Evolutionary conservation across 768 basidiomycete genomes (phyloP).

Genomic region (Hygrocybe coccinea): DNA sequence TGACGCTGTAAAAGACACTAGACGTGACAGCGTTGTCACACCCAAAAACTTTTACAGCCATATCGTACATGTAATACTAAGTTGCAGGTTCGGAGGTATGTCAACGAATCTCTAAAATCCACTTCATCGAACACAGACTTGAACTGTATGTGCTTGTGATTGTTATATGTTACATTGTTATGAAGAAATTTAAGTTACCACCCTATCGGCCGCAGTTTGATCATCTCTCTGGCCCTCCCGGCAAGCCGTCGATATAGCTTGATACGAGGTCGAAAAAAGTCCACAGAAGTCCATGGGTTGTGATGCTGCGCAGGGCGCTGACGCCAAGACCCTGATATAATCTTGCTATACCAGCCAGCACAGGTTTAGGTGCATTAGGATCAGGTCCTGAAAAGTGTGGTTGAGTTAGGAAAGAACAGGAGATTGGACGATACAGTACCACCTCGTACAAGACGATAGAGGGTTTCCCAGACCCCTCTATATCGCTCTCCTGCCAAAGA

Average conservation of each 20-base stretch:
- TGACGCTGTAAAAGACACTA: background rate
- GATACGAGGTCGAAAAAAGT: slow-evolving; percentile 83
- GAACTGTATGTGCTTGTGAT: background rate
- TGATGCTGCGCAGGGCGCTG: slow-evolving; percentile 85
- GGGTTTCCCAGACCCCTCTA: slow-evolving; percentile 67
- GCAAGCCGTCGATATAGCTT: slow-evolving; percentile 64
- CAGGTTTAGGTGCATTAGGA: slow-evolving; percentile 67
- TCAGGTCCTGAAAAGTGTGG: slow-evolving; percentile 57
- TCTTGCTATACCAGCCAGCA: slow-evolving; percentile 70
- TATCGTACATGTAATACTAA: too few relatives aligned
- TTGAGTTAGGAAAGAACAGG: background rate
- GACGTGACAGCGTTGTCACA: background rate
- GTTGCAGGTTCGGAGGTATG: too few relatives aligned
- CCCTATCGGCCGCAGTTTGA: background rate
- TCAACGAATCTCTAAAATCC: too few relatives aligned
- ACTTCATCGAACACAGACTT: background rate
- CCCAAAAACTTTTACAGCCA: too few relatives aligned
- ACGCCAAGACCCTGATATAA: slow-evolving; percentile 94
- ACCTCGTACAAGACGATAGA: slow-evolving; percentile 80
- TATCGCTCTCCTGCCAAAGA: slow-evolving; percentile 74
- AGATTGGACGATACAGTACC: slow-evolving; percentile 11
- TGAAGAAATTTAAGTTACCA: background rate
- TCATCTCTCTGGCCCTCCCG: slow-evolving; percentile 16
- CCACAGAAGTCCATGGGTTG: slow-evolving; percentile 92
- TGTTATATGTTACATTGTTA: background rate